Evolutionary conservation across 2,329 filamentous ascomycete genomes (phyloP), one percentile per base, ranked within the genome.

Genomic region (Hypomyces rosellus): DNA sequence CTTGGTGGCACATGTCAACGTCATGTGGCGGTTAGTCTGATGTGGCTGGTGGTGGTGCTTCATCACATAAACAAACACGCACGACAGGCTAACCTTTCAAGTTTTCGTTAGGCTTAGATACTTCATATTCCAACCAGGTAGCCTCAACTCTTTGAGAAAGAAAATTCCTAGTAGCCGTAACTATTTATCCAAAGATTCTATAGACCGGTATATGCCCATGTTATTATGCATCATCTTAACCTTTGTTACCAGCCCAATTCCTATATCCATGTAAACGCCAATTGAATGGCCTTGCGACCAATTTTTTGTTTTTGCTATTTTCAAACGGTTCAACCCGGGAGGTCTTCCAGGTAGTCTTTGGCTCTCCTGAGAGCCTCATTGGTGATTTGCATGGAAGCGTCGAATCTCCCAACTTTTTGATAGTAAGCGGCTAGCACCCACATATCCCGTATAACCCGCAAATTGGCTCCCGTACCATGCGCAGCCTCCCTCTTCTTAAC

Each of bases 1-100:
- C 16, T 14, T n/a, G 42, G 51, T 49, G 45, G 25, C 53, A 49
- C 48, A 50, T 54, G 59, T 61, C 63, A 65, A 72, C 68, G 70
- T 73, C 70, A 73, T 73, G 70, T 70, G 69, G 69, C 67, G 61
- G 64, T 51, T 58, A 12, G 54, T 54, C 51, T 52, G 9, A 38
- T 55, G 62, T 65, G 63, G 63, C 63, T 59, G 55, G 46, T 42
- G 34, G 42, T 46, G 48, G 40, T 40, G 41, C 25, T 39, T 11
- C 37, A 39, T 18, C 8, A 13, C 16, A 18, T 39, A 7, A 39
- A 39, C 37, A n/a, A n/a, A n/a, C n/a, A n/a, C n/a, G n/a, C n/a
- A n/a, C n/a, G n/a, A n/a, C n/a, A 39, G n/a, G n/a, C 37, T 18
- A n/a, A n/a, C 37, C 9, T 13, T 30, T 4, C 25, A 30, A 38